Conservation (phyloP, 225 moss, liverwort and hornwort species). For the Ulota crispa region DNA sequence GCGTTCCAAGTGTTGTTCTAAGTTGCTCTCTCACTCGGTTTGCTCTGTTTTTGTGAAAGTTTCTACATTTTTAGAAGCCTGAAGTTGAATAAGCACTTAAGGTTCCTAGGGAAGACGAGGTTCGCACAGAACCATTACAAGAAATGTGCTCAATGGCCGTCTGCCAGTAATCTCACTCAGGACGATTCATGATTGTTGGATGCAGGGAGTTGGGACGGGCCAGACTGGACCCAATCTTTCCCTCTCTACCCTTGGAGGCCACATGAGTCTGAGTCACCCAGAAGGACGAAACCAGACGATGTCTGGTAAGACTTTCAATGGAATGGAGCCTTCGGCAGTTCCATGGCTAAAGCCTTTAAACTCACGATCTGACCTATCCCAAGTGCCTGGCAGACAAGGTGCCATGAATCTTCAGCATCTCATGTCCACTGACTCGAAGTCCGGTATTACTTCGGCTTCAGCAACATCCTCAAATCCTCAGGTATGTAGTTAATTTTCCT, state of each 20-base stretch:
- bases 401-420: slow-evolving; percentile 74
- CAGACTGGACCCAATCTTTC: slow-evolving; percentile 83
- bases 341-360: slow-evolving; percentile 71
- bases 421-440: slow-evolving; percentile 60
- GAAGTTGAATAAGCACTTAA: background rate
- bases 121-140: background rate
- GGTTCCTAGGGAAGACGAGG: background rate
- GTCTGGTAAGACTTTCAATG: slow-evolving; percentile 57
- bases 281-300: slow-evolving; percentile 51
- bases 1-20: no score
- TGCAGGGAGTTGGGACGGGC: slow-evolving; percentile 61
- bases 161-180: background rate
- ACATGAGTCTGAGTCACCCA: slow-evolving; percentile 55
- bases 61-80: background rate
- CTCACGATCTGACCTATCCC: slow-evolving; percentile 59
- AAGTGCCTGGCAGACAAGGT: slow-evolving; percentile 60
- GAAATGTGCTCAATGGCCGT: background rate
- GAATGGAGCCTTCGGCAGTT: slow-evolving; percentile 57
- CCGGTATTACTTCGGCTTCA: slow-evolving; percentile 54
- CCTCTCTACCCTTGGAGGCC: slow-evolving; percentile 68
- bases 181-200: slow-evolving; percentile 1
- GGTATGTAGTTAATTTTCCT: slow-evolving; percentile 20
- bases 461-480: slow-evolving; percentile 61
- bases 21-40: no score
- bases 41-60: no score